Evolutionary conservation across 768 basidiomycete species (phyloP), one percentile per base, ranked within the genome.

Genomic region (Boletus tylopilopsis): DNA sequence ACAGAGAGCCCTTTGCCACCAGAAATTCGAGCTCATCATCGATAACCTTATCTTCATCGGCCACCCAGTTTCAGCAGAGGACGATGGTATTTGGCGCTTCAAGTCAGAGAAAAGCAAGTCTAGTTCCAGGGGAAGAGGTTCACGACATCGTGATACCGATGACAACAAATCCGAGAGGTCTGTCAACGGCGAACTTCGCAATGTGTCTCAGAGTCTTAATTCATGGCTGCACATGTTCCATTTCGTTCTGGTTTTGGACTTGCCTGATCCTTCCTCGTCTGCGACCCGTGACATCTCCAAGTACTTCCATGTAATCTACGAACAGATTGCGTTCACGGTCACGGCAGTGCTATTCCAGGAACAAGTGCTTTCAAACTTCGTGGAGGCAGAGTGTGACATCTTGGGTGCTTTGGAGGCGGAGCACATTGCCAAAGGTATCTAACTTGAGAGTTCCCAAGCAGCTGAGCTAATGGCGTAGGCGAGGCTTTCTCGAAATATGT

Each of bases 21-120:
- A 92, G 66, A 91, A 91, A 61, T 97, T 96, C 63, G 93, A 95
- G 64, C 79, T 99, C 25, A 70, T 90, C 34, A 86, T 96, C 22
- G 94, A 98, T 63, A 86, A 94, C 59, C 76, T 98, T 22, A 90
- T 84, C 6, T 98, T 97, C 66, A 77, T 97, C 37, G 96, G 96
- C 0, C 94, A 98, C 66, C 96, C 95, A 2, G 93, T 97, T 3
- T 89, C 87, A 62, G 80, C 80, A 11, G 86, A 89, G 45, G 60
- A 73, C 24, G 84, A 86, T 56, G 89, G 86, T 1, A 73, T 63
- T 13, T 94, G 94, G 92, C 73, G 74, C 34, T 90, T 90, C 65
- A 81, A 77, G 61, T 72, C 73, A n/a, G 85, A 87, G 58, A 82
- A 77, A 55, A 56, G 62, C 43, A 79, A 80, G 56, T 51, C 69